Evolutionary conservation across 2,329 filamentous ascomycete species (phyloP).

Genomic region (Colletotrichum gigasporum): DNA sequence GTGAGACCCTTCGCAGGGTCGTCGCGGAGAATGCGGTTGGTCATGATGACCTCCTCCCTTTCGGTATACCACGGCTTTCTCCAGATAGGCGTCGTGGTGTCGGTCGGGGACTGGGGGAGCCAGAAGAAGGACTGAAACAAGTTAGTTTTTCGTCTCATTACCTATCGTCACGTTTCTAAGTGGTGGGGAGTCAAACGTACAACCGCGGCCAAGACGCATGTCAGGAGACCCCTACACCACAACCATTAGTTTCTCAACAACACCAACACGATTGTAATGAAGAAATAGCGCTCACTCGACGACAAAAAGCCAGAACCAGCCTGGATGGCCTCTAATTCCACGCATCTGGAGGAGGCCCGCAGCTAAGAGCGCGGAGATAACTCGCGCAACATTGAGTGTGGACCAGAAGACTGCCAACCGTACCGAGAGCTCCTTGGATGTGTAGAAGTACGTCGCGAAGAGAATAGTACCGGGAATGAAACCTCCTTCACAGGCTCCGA

Average conservation of each 20-base stretch:
- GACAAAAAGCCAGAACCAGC: constrained; percentile 65
- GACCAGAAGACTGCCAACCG: constrained; percentile 77
- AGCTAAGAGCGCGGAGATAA: constrained; percentile 58
- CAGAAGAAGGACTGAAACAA: constrained; percentile 44
- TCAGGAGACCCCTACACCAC: constrained; percentile 53
- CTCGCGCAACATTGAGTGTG: constrained; percentile 52
- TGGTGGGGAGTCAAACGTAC: constrained; percentile 32
- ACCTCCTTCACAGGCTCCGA: constrained; percentile 55
- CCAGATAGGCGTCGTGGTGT: constrained; percentile 57
- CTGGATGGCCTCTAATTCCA: constrained; percentile 55
- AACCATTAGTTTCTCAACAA: too few relatives aligned
- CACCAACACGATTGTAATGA: too few relatives aligned
- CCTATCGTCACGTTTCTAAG: not conserved
- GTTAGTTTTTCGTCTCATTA: constrained; percentile 44
- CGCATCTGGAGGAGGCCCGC: constrained; percentile 59
- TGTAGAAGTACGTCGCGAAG: constrained; percentile 52
- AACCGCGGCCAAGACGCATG: constrained; percentile 60
- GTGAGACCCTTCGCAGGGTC: constrained; percentile 64
- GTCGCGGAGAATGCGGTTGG: constrained; percentile 63
- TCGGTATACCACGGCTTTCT: constrained; percentile 66
- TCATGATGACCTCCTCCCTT: constrained; percentile 65
- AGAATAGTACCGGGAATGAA: constrained; percentile 62
- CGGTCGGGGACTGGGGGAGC: constrained; percentile 42
- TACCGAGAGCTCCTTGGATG: constrained; percentile 44
- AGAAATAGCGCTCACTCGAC: too few relatives aligned